Percentiles rank a stretch among this genome's conserved stretches.
Evolutionary conservation across 2,329 filamentous ascomycete genomes (phyloP).

Genomic region (Coleophoma eucalyptorum): DNA sequence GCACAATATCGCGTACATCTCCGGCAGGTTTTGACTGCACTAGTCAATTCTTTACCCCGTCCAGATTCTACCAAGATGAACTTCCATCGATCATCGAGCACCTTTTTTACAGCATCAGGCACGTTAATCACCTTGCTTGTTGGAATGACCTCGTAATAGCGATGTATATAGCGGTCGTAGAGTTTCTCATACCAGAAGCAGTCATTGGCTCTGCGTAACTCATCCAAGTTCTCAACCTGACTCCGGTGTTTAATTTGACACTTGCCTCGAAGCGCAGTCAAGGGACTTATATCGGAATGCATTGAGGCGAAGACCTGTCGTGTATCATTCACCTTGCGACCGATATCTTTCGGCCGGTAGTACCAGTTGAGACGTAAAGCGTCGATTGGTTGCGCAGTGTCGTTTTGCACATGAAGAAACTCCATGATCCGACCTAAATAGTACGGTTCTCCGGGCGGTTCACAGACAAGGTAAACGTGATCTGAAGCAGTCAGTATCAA

Average conservation of each 20-base stretch:
- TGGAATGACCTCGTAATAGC: conserved; percentile 95
- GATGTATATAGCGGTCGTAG: conserved; percentile 97
- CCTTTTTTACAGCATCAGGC: conserved; percentile 89
- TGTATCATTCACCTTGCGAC: conserved; percentile 85
- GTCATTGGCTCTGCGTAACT: conserved; percentile 80
- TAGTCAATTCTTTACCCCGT: conserved; percentile 90
- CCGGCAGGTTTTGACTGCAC: conserved; percentile 94
- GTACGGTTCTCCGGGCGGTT: conserved; percentile 96
- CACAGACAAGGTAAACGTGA: conserved; percentile 94
- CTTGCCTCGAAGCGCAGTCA: conserved; percentile 89
- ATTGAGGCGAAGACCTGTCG: conserved; percentile 93
- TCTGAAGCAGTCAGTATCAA: conserved; percentile 40
- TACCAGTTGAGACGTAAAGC: conserved; percentile 96
- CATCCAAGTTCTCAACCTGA: conserved; percentile 78
- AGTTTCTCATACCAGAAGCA: conserved; percentile 97
- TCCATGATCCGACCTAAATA: conserved; percentile 98
- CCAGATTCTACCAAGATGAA: conserved; percentile 93
- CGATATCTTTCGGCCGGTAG: conserved; percentile 93
- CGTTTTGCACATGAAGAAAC: conserved; percentile 80
- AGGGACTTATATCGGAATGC: conserved; percentile 94
- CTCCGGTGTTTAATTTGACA: conserved; percentile 86
- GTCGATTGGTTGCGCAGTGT: conserved; percentile 71
- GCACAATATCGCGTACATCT: conserved; percentile 88
- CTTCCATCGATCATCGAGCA: conserved; percentile 93
- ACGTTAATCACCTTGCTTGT: conserved; percentile 94